Evolutionary conservation across 805 yeast genomes (phyloP).

Genomic region (Wickerhamomyces ciferrii): DNA sequence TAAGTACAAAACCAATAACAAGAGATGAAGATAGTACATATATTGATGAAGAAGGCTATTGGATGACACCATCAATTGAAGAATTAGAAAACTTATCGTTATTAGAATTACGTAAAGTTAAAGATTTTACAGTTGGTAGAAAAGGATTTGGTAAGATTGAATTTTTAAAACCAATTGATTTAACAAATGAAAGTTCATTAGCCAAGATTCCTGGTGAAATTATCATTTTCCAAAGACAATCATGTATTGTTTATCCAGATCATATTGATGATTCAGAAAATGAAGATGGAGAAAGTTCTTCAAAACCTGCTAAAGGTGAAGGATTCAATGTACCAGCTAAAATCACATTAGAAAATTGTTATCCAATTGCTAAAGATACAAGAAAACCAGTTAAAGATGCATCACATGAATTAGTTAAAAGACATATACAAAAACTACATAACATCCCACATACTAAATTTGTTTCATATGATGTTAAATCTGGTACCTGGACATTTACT

Average conservation of each 20-base stretch:
- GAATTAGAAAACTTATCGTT: slow-evolving; percentile 56
- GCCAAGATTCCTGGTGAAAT: slow-evolving; percentile 62
- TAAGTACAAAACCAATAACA: neutral
- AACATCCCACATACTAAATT: slow-evolving; percentile 55
- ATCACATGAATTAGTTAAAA: slow-evolving; percentile 61
- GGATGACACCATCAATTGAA: slow-evolving; percentile 75
- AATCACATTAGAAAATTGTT: slow-evolving; percentile 74
- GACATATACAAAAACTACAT: slow-evolving; percentile 66
- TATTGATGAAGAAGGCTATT: slow-evolving; percentile 67
- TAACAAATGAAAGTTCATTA: slow-evolving; percentile 57
- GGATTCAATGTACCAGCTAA: slow-evolving; percentile 78
- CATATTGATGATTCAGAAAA: neutral
- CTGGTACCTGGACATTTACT: slow-evolving; percentile 68
- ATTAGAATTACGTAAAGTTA: slow-evolving; percentile 57
- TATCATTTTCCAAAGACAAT: slow-evolving; percentile 53
- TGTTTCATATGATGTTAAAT: slow-evolving; percentile 67
- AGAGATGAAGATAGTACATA: slow-evolving; percentile 7
- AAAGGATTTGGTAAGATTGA: slow-evolving; percentile 66
- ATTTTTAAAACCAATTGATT: slow-evolving; percentile 78
- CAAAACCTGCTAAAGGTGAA: slow-evolving; percentile 47
- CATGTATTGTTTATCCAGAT: slow-evolving; percentile 68
- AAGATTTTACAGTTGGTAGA: slow-evolving; percentile 72
- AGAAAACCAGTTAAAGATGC: slow-evolving; percentile 73
- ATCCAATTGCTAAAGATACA: slow-evolving; percentile 70
- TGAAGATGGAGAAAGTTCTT: slow-evolving; percentile 50